Percentiles rank a stretch among this genome's conserved stretches.
Evolutionary conservation across 179 eudicot genomes (phyloP).

Genomic region (Patellifolia procumbens): DNA sequence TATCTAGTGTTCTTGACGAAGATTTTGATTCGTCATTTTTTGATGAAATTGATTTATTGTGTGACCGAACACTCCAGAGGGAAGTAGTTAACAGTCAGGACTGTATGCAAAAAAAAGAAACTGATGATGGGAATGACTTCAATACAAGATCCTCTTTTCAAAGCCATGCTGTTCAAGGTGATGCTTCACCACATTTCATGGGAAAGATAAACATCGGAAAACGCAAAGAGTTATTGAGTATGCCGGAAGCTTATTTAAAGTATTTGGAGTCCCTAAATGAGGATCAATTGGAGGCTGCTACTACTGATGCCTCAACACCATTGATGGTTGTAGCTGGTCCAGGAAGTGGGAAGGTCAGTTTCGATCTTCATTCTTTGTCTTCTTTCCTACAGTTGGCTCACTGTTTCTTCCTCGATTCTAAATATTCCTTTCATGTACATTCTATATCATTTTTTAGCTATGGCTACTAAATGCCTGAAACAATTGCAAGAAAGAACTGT

Average conservation of each 20-base stretch:
- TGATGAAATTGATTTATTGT: conserved; percentile 71
- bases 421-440: neutral
- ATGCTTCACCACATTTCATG: conserved; percentile 24
- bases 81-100: conserved; percentile 29
- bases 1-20: conserved; percentile 45
- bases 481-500: conserved; percentile 2
- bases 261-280: conserved; percentile 68
- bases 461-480: neutral
- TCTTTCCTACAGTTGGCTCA: neutral
- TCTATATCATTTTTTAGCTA: too few relatives aligned
- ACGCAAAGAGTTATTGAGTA: conserved; percentile 29
- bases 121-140: conserved; percentile 23
- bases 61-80: conserved; percentile 43
- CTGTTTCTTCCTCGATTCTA: neutral
- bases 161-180: conserved; percentile 12
- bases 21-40: conserved; percentile 67
- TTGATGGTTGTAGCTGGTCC: conserved; percentile 96
- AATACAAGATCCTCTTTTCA: conserved; percentile 19
- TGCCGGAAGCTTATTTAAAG: conserved; percentile 66
- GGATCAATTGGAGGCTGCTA: conserved; percentile 84
- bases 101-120: conserved; percentile 17
- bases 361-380: neutral
- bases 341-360: conserved; percentile 91
- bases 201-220: conserved; percentile 10
- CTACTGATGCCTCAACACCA: conserved; percentile 69